phyloP scores from a whole-genome alignment of 1,284 basidiomycete genomes.

The Chalciporus sp. region DNA sequence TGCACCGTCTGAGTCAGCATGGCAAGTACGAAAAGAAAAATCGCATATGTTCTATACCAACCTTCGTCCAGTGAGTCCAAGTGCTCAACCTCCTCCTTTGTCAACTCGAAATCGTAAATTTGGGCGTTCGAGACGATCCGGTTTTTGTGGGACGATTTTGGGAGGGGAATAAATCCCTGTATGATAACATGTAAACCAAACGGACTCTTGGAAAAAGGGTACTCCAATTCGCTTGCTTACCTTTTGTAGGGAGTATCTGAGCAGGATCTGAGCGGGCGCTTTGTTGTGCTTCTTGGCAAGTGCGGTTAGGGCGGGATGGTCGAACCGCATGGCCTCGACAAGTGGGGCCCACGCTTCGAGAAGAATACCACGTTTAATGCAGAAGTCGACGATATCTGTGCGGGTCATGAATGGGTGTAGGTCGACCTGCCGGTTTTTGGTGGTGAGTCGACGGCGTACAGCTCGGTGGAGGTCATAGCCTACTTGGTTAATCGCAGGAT shows the following conservation, averaged over 20 bases:
- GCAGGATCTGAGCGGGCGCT: slow-evolving; percentile 64
- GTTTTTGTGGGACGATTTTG: slow-evolving; percentile 57
- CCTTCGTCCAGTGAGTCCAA: slow-evolving; percentile 42
- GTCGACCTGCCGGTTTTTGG: slow-evolving; percentile 45
- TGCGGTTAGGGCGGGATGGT: slow-evolving; percentile 45
- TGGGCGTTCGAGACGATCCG: slow-evolving; percentile 61
- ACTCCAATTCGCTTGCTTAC: slow-evolving; percentile 38
- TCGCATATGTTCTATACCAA: slow-evolving; percentile 6
- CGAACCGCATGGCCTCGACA: slow-evolving; percentile 46
- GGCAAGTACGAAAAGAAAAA: neutral
- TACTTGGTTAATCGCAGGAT: slow-evolving; percentile 72
- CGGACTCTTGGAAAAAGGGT: neutral
- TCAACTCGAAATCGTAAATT: slow-evolving; percentile 61
- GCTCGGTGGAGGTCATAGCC: slow-evolving; percentile 14
- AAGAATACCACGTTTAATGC: slow-evolving; percentile 57
- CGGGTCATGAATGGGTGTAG: slow-evolving; percentile 78
- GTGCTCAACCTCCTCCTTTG: slow-evolving; percentile 53
- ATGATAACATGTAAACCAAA: neutral
- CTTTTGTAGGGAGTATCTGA: slow-evolving; percentile 71
- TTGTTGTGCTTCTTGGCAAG: slow-evolving; percentile 58
- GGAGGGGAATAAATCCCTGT: slow-evolving; percentile 58
- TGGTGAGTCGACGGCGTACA: slow-evolving; percentile 5
- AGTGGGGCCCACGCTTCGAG: slow-evolving; percentile 65
- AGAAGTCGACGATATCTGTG: slow-evolving; percentile 63
- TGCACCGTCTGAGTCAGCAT: slow-evolving; percentile 6